These are phyloP conservation scores for Melanogaster broomeanus DNA, from an alignment of 768 basidiomycete genomes.

Conservation along the genomic window DNA sequence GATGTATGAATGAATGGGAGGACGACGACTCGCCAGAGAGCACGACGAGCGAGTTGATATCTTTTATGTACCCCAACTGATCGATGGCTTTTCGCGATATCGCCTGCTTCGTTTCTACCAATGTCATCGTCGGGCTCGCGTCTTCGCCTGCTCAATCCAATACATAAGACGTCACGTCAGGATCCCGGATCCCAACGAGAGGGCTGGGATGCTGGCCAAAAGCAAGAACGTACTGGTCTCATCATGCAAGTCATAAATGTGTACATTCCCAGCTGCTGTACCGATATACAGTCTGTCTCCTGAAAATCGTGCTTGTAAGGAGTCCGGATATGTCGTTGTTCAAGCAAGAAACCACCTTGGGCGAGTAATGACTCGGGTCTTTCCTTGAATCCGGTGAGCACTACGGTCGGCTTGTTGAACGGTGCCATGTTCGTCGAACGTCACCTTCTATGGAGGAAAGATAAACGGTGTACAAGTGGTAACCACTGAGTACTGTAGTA, in stretches of 20 bases:
- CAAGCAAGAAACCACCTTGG: conserved; percentile 21
- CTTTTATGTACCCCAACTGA: conserved; percentile 82
- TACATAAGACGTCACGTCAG: not conserved
- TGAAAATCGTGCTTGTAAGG: conserved; percentile 21
- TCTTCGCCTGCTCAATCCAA: conserved; percentile 4
- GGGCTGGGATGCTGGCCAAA: conserved; percentile 24
- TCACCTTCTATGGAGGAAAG: not conserved
- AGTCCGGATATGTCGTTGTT: not conserved
- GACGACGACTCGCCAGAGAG: conserved; percentile 65
- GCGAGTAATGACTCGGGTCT: conserved; percentile 34
- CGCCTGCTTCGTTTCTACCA: conserved; percentile 67
- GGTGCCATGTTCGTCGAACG: conserved; percentile 29
- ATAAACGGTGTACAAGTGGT: no score
- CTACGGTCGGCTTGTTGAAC: conserved; percentile 24
- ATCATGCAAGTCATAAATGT: conserved; percentile 50
- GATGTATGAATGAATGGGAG: not conserved
- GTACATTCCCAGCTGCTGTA: conserved; percentile 55
- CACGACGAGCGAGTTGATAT: conserved; percentile 82
- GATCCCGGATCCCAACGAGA: conserved; percentile 16
- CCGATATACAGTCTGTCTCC: conserved; percentile 65
- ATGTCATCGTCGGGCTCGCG: conserved; percentile 20
- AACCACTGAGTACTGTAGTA: no score
- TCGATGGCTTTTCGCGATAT: conserved; percentile 76
- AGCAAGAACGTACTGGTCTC: conserved; percentile 33
- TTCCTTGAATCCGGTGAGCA: conserved; percentile 38